Evolutionary conservation across 1,284 basidiomycete genomes (phyloP), one percentile per base, ranked within the genome.

Genomic region (Anthracocystis walkeri): DNA sequence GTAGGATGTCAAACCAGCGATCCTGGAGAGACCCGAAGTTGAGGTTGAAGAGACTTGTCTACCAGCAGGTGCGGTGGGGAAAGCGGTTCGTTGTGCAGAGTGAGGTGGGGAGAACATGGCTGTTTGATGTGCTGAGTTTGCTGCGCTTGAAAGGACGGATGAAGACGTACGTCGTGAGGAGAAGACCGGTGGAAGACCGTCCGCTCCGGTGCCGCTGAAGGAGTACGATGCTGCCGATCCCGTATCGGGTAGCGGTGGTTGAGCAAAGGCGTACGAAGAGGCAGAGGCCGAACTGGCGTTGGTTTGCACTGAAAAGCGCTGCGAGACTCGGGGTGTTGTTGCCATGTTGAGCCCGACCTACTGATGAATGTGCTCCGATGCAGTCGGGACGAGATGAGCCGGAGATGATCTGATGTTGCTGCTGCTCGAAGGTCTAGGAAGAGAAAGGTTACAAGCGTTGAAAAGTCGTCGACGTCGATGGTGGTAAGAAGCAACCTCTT

Each of bases 241-340:
- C 1, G 55, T 18, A 11, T 65, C 68, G 1, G 7, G 16, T 12
- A 35, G 23, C 10, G 31, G 7, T 11, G 25, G 29, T 4, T 21
- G 33, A 2, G 56, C 21, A 20, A 53, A 48, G 2, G 49, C 18
- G 35, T 60, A 29, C 2, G 58, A 60, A 21, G 62, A 60, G 1
- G 57, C 31, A 3, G 70, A 67, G 2, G 59, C 55, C 6, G 46
- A 45, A 7, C 60, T 64, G 1, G 57, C 61, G 7, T 45, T 66
- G 23, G 69, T 72, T 29, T 72, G 69, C 44, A 64, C 65, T n/a
- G 70, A 73, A 14, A 60, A 73, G 16, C 70, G 64, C 53, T 73
- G 65, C 25, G 70, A 58, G 14, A 21, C 60, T 5, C 70, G 56
- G 1, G 70, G 70, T 42, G 70, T 73, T 4, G 60, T 48, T 7